Evolutionary conservation across 2,329 filamentous ascomycete genomes (phyloP), one percentile per base, ranked within the genome.

Genomic region (Tricladium varicosporioides): DNA sequence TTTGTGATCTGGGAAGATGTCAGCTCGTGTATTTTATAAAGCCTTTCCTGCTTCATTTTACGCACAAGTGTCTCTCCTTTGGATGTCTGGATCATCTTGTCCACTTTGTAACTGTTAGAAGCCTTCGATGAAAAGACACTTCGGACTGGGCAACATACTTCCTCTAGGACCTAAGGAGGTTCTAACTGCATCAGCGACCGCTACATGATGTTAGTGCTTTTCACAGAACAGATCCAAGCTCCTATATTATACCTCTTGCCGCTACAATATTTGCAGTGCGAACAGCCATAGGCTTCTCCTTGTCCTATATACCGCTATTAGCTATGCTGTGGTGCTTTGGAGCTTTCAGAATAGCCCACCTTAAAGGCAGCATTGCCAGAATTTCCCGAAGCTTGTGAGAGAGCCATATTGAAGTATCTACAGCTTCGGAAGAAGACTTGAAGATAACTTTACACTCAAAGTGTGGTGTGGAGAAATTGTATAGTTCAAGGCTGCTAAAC

Each of bases 261-360:
- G 94, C 94, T 71, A 96, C 89, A 76, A 99, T 97, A 78, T 99
- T 99, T 71, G 91, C 90, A 64, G 90, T 92, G 68, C 94, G 89
- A 65, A 99, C 94, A 65, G 94, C 94, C 81, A 94, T 88, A 67
- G 94, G 94, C 91, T 99, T 99, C 80, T 97, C 94, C 85, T 97
- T 99, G 72, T 87, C 84, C 85, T 87, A 66, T 51, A 66, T 52
- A 64, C 22, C 51, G 46, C 32, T 13, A 55, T 70, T 67, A 70
- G 65, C 60, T 61, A 56, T 56, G 45, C 48, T 55, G 42, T 61
- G 60, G 44, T 53, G 47, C 49, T 50, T 62, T 58, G 57, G 46
- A 57, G 61, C 57, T 56, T 64, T 45, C 45, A 51, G 56, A 43
- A 59, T 48, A 22, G 31, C 71, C 54, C 69, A 85, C 84, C 75